Conservation (phyloP, 2,329 filamentous ascomycete species). For the Aspergillus flavus region DNA sequence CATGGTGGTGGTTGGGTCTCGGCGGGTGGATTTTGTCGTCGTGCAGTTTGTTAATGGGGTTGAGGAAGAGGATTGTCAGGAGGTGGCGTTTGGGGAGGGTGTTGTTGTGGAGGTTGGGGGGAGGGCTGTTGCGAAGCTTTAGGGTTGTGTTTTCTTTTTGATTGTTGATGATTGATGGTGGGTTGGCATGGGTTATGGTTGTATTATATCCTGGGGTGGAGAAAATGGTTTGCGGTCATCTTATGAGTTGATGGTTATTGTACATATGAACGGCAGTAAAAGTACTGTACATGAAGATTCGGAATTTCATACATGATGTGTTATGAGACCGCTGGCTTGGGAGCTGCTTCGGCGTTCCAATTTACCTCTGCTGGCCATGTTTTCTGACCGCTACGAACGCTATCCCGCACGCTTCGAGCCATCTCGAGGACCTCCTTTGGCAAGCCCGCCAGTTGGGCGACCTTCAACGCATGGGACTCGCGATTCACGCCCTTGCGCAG, state of each 20-base stretch:
- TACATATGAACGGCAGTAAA: not conserved
- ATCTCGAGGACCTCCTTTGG: conserved; percentile 71
- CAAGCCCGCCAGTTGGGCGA: conserved; percentile 83
- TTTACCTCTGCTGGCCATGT: not conserved
- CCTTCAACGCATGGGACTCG: conserved; percentile 88
- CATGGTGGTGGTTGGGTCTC: conserved; percentile 80
- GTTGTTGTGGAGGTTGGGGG: conserved; percentile 35
- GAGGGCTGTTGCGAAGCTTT: not conserved
- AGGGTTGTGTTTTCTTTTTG: not conserved
- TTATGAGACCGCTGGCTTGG: not conserved
- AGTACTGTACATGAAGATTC: not conserved
- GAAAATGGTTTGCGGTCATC: not conserved
- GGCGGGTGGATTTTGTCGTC: conserved; percentile 81
- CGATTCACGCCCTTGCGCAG: conserved; percentile 81
- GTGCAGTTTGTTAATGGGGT: conserved; percentile 87
- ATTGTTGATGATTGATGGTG: too few relatives aligned
- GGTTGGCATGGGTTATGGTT: not conserved
- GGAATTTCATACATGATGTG: not conserved
- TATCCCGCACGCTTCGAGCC: conserved; percentile 62
- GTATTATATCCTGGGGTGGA: not conserved
- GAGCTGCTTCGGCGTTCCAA: not conserved
- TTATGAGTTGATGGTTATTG: not conserved
- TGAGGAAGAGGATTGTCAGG: conserved; percentile 82
- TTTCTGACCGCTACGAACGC: not conserved
- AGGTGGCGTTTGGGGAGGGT: conserved; percentile 59